Conservation (phyloP, 176 grass and related monocot genomes). For the Raddia distichophylla region DNA sequence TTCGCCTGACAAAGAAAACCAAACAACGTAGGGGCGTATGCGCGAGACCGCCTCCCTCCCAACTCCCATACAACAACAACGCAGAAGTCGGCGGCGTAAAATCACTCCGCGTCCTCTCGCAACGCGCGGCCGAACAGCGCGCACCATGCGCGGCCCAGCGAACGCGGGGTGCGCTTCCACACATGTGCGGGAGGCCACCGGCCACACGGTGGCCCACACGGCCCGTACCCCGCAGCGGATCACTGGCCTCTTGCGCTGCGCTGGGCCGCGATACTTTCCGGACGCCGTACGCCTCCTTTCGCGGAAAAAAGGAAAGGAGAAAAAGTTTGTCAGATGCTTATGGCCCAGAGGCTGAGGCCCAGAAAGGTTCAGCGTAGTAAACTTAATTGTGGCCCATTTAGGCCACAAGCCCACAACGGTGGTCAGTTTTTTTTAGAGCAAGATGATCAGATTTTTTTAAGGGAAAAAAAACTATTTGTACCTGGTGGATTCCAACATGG, state of each 20-base stretch:
- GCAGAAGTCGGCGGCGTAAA: no score
- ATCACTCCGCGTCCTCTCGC: neutral
- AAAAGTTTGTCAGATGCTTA: neutral
- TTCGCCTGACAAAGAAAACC: neutral
- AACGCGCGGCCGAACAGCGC: neutral
- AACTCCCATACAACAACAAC: neutral
- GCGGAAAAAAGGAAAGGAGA: neutral
- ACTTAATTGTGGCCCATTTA: neutral
- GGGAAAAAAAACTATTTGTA: no score
- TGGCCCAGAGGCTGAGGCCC: neutral
- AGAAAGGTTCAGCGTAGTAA: no score
- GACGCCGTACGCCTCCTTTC: neutral
- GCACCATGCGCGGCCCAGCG: neutral
- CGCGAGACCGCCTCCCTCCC: neutral
- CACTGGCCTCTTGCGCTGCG: neutral
- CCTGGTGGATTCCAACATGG: no score
- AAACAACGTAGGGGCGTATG: neutral
- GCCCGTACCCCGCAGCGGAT: neutral
- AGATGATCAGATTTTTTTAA: no score
- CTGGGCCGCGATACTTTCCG: slow-evolving; percentile 12
- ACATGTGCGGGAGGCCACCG: neutral
- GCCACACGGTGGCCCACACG: neutral
- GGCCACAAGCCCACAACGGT: neutral
- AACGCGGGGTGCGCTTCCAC: neutral
- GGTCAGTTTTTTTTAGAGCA: neutral